Conservation (phyloP, 257 asterid species). For the Plantago elongata region DNA sequence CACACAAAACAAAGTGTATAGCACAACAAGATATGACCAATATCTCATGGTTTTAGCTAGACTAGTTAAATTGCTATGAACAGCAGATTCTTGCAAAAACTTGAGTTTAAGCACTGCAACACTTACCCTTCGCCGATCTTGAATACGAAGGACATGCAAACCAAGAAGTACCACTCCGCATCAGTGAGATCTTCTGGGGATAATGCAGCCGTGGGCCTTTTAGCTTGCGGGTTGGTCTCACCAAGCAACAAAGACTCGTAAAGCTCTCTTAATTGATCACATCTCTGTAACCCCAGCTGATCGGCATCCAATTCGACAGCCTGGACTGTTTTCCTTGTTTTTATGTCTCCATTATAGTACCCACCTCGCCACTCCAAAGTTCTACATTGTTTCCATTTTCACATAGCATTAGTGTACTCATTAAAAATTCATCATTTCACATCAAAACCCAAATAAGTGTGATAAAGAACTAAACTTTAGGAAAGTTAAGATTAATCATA, state of each 20-base stretch:
- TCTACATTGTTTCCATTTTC: conserved; percentile 30
- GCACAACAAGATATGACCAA: no score
- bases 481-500: neutral
- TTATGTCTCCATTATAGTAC: conserved; percentile 92
- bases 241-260: conserved; percentile 61
- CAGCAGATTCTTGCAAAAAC: neutral
- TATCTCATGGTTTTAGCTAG: no score
- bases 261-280: conserved; percentile 79
- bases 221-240: conserved; percentile 52
- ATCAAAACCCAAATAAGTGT: neutral
- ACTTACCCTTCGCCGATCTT: conserved; percentile 73
- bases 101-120: neutral
- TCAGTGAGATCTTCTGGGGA: conserved; percentile 97
- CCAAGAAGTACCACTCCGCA: conserved; percentile 94
- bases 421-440: neutral
- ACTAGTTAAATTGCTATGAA: neutral
- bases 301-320: conserved; percentile 47
- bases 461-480: neutral
- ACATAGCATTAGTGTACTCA: neutral
- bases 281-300: conserved; percentile 65
- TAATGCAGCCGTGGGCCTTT: conserved; percentile 75
- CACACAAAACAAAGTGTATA: no score
- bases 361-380: conserved; percentile 83
- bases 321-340: conserved; percentile 86
- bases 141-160: conserved; percentile 91